Conservation (phyloP, 768 basidiomycete species). For the Suillus tomentosus region DNA sequence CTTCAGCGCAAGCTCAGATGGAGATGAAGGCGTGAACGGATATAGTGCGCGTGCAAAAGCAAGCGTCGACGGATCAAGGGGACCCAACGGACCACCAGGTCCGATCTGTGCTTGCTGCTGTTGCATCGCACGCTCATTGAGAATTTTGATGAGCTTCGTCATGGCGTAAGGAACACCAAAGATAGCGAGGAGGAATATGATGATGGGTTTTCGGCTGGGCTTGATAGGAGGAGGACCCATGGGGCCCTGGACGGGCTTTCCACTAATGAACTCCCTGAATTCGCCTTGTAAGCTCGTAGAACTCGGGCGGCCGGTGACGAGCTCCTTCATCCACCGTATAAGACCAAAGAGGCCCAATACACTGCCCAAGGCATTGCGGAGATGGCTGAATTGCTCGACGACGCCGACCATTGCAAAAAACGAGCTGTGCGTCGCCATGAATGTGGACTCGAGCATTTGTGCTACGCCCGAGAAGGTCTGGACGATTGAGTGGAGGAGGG, state of each 20-base stretch:
- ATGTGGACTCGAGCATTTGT: conserved; percentile 96
- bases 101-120: conserved; percentile 43
- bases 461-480: conserved; percentile 94
- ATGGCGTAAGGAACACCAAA: conserved; percentile 93
- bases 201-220: conserved; percentile 84
- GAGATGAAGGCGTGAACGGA: conserved; percentile 72
- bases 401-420: conserved; percentile 98
- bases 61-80: conserved; percentile 77
- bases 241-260: conserved; percentile 57
- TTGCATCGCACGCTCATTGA: conserved; percentile 62
- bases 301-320: conserved; percentile 48
- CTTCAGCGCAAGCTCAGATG: conserved; percentile 77
- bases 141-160: conserved; percentile 81
- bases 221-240: conserved; percentile 45
- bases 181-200: conserved; percentile 92
- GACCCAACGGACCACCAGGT: conserved; percentile 39
- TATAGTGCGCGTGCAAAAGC: conserved; percentile 85
- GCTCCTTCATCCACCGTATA: conserved; percentile 78
- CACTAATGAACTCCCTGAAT: conserved; percentile 77
- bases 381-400: conserved; percentile 90
- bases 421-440: conserved; percentile 94
- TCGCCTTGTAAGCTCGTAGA: conserved; percentile 55
- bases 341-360: conserved; percentile 92
- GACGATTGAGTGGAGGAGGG: conserved; percentile 91
- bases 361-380: conserved; percentile 90